Evolutionary conservation across 257 asterid species (phyloP), one percentile per base, ranked within the genome.

Genomic region (Solanum arcanum): DNA sequence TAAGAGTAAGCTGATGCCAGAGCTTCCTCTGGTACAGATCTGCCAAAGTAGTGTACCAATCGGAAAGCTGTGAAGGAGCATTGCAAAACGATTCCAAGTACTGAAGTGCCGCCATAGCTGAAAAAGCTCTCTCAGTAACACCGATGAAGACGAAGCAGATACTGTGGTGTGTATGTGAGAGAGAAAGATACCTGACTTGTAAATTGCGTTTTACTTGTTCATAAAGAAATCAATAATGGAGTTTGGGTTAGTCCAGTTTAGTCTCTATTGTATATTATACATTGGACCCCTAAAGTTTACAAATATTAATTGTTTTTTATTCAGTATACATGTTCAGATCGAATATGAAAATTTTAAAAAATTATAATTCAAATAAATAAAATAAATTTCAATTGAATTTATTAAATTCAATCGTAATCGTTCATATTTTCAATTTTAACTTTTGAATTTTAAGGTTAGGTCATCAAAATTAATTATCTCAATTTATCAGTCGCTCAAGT

Each of bases 1-100:
- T 95, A 87, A 91, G 95, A 39, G 98, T 91, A 88, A 96, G 99
- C 90, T 97, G 99, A 88, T 97, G 99, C 99, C 99, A 96, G 15
- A 96, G 98, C 94, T 97, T 97, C 64, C 92, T 94, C 90, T 94
- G 96, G 94, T 96, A 97, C 92, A 97, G 99, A 97, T 97, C 99
- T 90, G 98, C 91, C 85, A 97, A 94, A 86, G 96, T 84, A 88
- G 52, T 88, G 92, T 89, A 93, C 99, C 99, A 97, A 86, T 96
- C 99, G 72, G 95, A 89, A 9, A 97, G 96, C 91, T 96, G 98
- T 20, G 99, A 97, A 46, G 94, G 96, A 87, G 90, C 89, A 86
- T 82, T 92, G 85, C 98, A 92, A 88, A 95, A 90, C 20, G 92
- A 87, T 25, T 95, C 96, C 93, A 96, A 87, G 89, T 96, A 95